A percentile compares a stretch with the other conserved stretches of the same genome.
Evolutionary conservation across 2,329 filamentous ascomycete species (phyloP).

Genomic region (Calonectria multiphialidica): DNA sequence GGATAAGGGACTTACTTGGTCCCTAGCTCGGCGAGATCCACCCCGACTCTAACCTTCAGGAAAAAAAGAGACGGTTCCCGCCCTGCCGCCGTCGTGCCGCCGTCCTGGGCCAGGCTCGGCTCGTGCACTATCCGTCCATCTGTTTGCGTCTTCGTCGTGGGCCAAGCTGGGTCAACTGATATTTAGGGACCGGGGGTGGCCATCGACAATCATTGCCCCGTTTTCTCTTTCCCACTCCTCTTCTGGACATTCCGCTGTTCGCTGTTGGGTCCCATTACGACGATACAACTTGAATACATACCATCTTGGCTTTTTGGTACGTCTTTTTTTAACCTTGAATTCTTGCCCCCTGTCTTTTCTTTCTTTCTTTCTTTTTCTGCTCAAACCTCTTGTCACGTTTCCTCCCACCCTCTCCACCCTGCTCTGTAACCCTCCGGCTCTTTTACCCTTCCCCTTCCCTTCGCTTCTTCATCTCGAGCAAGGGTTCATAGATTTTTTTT

Average conservation of each 20-base stretch:
- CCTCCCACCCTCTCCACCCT: neutral
- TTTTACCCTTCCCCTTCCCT: neutral
- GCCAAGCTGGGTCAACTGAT: constrained; percentile 6
- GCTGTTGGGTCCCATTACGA: neutral
- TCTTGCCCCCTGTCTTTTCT: neutral
- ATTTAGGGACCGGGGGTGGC: constrained; percentile 20
- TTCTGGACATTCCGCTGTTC: neutral
- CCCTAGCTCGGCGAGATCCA: constrained; percentile 17
- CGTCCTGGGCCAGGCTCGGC: constrained; percentile 16
- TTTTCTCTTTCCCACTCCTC: neutral
- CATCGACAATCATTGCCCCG: constrained; percentile 9
- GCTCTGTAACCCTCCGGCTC: constrained; percentile 1
- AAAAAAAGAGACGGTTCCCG: constrained; percentile 21
- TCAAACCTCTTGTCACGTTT: neutral
- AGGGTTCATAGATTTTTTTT: neutral
- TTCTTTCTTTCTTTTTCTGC: no score
- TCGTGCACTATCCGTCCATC: constrained; percentile 13
- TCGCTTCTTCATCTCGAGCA: neutral
- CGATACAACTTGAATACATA: neutral
- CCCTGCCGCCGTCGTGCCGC: constrained; percentile 17
- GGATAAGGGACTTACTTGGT: neutral
- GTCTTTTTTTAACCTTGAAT: constrained; percentile 9
- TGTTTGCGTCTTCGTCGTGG: constrained; percentile 9
- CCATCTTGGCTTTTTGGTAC: neutral
- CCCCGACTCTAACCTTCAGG: constrained; percentile 1